Evolutionary conservation across 1,284 basidiomycete genomes (phyloP), one percentile per base, ranked within the genome.

Genomic region (Tilletia caries): DNA sequence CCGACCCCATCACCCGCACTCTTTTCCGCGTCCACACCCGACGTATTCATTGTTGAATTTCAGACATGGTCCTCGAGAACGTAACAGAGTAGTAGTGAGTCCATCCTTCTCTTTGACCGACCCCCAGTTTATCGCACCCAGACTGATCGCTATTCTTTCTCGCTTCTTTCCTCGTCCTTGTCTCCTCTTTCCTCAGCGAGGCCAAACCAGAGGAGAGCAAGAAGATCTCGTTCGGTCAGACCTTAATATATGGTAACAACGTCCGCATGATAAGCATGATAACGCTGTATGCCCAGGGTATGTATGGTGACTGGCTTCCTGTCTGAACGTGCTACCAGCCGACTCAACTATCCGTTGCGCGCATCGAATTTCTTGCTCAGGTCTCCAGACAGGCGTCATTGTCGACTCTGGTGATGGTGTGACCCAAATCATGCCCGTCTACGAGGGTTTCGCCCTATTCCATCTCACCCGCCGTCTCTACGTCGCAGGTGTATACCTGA

Each of bases 401-500:
- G 95, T 98, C 72, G 95, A 98, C 84, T 98, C 95, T 15, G 96
- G 96, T 72, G 96, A 99, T 83, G 96, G 95, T 85, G 96, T 98
- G 8, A 98, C 96, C 29, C 96, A 99, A 85, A 93, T 98, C 79
- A 94, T 99, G 3, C 96, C 95, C 13, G 95, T 98, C 3, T 98
- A 95, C 83, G 94, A 98, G 77, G 96, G 95, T 27, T 98, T 91
- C 80, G 90, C 95, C 0, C 89, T 98, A 64, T 95, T 95, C 0
- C 95, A 98, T 84, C 87, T 98, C 65, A 98, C 93, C 2, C 89
- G 91, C 64, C 90, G 95, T 64, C 76, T 82, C 66, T 95, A 98
- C 83, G 96, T 99, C 73, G 95, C 96, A 62, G 96, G 96, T 37
- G 90, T 95, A 75, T 96, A 98, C 84, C 95, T 98, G 66, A 99